Base-by-base conservation (phyloP, 805 yeast species). In the Brettanomyces sp. region DNA sequence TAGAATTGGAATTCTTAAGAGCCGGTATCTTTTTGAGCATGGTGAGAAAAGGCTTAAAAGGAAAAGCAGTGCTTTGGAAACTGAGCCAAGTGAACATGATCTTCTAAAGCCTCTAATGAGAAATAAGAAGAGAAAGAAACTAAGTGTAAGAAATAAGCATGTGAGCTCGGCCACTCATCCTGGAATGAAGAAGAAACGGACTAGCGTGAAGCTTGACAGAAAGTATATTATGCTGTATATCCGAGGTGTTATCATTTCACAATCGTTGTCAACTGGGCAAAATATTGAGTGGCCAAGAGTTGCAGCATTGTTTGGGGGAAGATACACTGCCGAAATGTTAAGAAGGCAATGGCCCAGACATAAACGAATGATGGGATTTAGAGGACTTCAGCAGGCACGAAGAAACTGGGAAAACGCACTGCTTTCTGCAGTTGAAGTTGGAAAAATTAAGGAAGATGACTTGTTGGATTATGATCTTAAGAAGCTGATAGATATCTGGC, bases 271-370 rank as follows among this genome's bases (percentile, higher is more conserved):
- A 9, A 58, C 59, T 14, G 70, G 75, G 39, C 77, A 77, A 13
- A 63, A 65, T 5, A 82, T 85, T 36, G 80, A 79, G 48, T 89
- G 95, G 84, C 72, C 70, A 0, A 62, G 70, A 34, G 79, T 89
- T 5, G 69, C 82, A 0, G 56, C 55, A 0, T 58, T 77, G 5
- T 74, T 85, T 41, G 69, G 64, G 4, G 72, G 60, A 14, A 62
- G 57, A 25, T 53, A 59, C 38, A 59, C 68, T 0, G 64, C 74
- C 1, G 75, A 70, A 7, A 66, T 70, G 9, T 63, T 82, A 25
- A 73, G 72, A 50, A 75, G 77, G 43, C 80, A 76, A 48, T 90
- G 96, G 96, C 77, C 83, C 1, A 68, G 76, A 18, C 70, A 85
- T 7, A 71, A 86, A 39, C 74, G 77, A 36, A 45, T 50, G 7